Conservation (phyloP, 331 rosid genomes). For the Arachis monticola region DNA sequence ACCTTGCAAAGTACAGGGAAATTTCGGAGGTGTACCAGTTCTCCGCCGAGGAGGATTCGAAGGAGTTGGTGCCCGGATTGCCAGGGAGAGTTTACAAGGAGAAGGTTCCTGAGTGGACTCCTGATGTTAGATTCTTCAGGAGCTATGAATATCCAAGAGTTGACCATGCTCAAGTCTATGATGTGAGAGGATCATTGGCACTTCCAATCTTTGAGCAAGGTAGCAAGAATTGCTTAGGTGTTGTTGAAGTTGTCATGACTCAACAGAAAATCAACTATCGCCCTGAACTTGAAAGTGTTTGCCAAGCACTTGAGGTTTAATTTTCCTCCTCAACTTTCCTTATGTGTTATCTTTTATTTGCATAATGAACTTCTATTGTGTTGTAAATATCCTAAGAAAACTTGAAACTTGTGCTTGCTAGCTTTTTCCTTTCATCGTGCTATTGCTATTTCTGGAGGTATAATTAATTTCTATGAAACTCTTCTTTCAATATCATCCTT, state of each 20-base stretch:
- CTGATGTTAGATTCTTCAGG: conserved; percentile 81
- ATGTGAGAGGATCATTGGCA: conserved; percentile 84
- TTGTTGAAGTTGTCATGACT: conserved; percentile 87
- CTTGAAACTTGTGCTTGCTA: conserved; percentile 17
- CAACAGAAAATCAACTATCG: conserved; percentile 66
- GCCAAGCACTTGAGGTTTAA: conserved; percentile 91
- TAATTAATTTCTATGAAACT: background rate
- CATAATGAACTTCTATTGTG: background rate
- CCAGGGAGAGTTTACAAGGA: conserved; percentile 84
- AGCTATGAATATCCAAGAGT: conserved; percentile 84
- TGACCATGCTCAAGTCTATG: conserved; percentile 65
- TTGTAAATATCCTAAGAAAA: background rate
- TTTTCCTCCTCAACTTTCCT: conserved; percentile 33
- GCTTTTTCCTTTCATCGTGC: background rate
- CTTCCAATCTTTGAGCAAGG: conserved; percentile 86
- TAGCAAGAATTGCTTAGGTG: conserved; percentile 81
- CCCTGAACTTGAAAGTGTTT: conserved; percentile 69
- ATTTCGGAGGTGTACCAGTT: conserved; percentile 65
- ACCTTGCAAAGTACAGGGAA: conserved; percentile 70
- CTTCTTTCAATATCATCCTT: background rate
- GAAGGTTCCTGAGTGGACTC: conserved; percentile 97
- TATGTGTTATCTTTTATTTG: background rate
- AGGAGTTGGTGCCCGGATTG: conserved; percentile 62
- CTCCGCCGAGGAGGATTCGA: conserved; percentile 64
- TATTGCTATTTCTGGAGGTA: conserved; percentile 32